phyloP scores from a whole-genome alignment of 768 basidiomycete species.

The Boletus barrowsii region DNA sequence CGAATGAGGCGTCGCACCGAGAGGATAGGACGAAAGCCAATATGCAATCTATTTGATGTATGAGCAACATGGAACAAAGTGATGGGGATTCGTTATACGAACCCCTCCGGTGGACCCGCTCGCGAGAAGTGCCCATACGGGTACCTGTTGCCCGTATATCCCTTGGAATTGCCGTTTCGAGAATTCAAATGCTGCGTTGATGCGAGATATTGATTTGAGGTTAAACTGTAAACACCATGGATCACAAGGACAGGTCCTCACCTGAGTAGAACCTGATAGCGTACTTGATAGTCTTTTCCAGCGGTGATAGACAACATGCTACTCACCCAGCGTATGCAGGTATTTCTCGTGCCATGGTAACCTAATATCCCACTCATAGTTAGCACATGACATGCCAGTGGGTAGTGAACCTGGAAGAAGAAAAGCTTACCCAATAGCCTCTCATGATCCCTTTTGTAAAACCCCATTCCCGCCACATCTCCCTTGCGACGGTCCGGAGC shows the following conservation, averaged over 20 bases:
- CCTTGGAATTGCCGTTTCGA: conserved; percentile 74
- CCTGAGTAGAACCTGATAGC: conserved; percentile 64
- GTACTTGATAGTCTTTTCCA: neutral
- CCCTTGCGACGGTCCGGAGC: conserved; percentile 63
- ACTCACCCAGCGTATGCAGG: conserved; percentile 86
- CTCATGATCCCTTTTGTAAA: conserved; percentile 89
- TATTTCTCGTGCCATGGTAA: conserved; percentile 90
- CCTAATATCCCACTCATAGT: conserved; percentile 38
- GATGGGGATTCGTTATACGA: conserved; percentile 25
- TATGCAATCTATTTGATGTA: conserved; percentile 35
- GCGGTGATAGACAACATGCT: neutral
- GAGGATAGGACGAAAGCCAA: conserved; percentile 91
- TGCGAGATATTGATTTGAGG: neutral
- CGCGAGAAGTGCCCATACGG: conserved; percentile 81
- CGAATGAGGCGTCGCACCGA: conserved; percentile 44
- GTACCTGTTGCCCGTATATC: conserved; percentile 62
- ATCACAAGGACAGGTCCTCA: conserved; percentile 15
- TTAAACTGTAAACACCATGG: neutral
- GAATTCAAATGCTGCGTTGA: conserved; percentile 72
- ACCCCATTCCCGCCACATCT: conserved; percentile 88
- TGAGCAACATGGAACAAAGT: neutral
- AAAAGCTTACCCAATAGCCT: conserved; percentile 82
- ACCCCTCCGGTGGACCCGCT: conserved; percentile 85
- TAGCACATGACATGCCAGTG: neutral
- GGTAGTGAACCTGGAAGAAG: conserved; percentile 7